Conservation (phyloP, 192 early-diverging fungal genomes). For the Spinellus fusiger region DNA sequence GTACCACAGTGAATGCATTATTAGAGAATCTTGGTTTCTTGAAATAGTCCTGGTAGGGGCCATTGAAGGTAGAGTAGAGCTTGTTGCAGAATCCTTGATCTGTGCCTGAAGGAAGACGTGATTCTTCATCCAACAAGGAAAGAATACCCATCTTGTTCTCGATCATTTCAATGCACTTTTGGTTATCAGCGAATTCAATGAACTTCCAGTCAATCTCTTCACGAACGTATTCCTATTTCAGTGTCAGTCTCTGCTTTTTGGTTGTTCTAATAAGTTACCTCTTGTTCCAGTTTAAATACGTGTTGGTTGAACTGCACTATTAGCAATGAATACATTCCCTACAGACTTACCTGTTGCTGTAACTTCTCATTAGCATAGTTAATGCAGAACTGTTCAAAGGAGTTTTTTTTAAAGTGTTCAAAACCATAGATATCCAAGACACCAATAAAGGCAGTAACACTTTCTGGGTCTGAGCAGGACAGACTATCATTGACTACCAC, state of each 20-base stretch:
- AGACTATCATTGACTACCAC: constrained; percentile 84
- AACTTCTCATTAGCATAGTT: constrained; percentile 97
- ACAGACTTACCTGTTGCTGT: constrained; percentile 66
- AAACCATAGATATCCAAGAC: constrained; percentile 99
- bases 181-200: constrained; percentile 98
- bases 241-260: too few species aligned
- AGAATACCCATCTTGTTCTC: constrained; percentile 94
- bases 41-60: constrained; percentile 73
- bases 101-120: constrained; percentile 76
- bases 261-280: too few species aligned
- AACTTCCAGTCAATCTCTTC: constrained; percentile 98
- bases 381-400: constrained; percentile 99
- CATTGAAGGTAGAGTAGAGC: constrained; percentile 77
- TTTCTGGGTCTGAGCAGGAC: constrained; percentile 40
- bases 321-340: neutral
- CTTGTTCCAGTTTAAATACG: constrained; percentile 99
- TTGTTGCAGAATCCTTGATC: constrained; percentile 85
- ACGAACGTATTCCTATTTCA: constrained; percentile 90
- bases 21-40: constrained; percentile 90
- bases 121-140: constrained; percentile 87
- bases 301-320: constrained; percentile 87
- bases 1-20: constrained; percentile 84
- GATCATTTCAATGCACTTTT: constrained; percentile 98
- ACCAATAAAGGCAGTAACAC: constrained; percentile 77
- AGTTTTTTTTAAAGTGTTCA: constrained; percentile 99